phyloP scores from a whole-genome alignment of 805 yeast species.

The Suhomyces faveliae region DNA sequence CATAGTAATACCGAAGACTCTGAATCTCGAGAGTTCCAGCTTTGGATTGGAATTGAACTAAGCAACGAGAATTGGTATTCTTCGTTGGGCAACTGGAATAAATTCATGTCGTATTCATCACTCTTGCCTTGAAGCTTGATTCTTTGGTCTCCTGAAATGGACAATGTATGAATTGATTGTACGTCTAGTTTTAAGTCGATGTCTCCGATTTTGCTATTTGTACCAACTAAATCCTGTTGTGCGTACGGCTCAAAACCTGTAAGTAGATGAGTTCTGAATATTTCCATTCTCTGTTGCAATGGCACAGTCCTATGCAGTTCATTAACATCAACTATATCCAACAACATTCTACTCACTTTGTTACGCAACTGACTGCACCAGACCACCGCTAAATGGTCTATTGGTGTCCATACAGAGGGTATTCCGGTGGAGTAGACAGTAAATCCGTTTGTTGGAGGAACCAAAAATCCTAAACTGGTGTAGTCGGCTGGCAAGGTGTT shows the following conservation, averaged over 20 bases:
- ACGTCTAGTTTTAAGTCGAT: constrained; percentile 9
- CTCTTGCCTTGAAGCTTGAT: constrained; percentile 3
- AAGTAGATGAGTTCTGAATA: constrained; percentile 46
- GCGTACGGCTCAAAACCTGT: constrained; percentile 54
- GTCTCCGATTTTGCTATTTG: background rate
- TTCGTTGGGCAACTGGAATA: constrained; percentile 7
- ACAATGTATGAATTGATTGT: background rate
- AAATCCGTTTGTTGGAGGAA: constrained; percentile 76
- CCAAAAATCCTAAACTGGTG: constrained; percentile 65
- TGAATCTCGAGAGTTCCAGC: constrained; percentile 9
- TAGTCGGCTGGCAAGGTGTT: constrained; percentile 86
- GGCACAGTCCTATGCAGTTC: constrained; percentile 51
- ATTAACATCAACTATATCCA: constrained; percentile 55
- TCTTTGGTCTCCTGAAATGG: constrained; percentile 2
- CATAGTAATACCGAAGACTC: constrained; percentile 22
- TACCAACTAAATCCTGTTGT: background rate
- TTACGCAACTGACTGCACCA: constrained; percentile 91
- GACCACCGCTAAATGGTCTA: constrained; percentile 91
- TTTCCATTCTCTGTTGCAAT: constrained; percentile 55
- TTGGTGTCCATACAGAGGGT: constrained; percentile 89
- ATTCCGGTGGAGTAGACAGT: constrained; percentile 82
- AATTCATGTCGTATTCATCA: constrained; percentile 1
- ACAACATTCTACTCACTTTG: constrained; percentile 55
- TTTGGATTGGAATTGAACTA: constrained; percentile 15
- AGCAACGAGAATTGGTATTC: constrained; percentile 18